These are phyloP conservation scores for Eucalyptus lansdowneana DNA, from an alignment of 345 rosid genomes.

Conservation along the genomic window DNA sequence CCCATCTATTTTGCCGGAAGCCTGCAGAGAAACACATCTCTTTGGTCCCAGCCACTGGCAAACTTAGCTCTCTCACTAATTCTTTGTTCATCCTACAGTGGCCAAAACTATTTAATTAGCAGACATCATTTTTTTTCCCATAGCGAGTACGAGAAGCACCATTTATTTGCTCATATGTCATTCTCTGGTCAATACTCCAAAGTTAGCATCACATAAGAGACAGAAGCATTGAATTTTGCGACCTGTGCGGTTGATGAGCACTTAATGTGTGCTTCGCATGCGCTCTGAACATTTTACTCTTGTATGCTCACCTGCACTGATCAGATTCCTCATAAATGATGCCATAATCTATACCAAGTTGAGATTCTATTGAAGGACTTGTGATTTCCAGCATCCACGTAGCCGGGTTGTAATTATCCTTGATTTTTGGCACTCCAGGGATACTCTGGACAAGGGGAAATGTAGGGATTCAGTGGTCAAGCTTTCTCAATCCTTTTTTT, in stretches of 20 bases:
- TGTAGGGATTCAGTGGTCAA: not conserved
- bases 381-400: constrained; percentile 68
- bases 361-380: constrained; percentile 22
- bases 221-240: not conserved
- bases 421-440: constrained; percentile 36
- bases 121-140: not conserved
- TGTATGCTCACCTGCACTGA: not conserved
- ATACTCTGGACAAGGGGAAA: constrained; percentile 14
- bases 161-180: not conserved
- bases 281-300: not conserved
- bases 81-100: not conserved
- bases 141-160: not conserved
- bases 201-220: not conserved
- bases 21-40: constrained; percentile 10
- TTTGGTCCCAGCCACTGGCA: constrained; percentile 7
- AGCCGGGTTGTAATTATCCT: constrained; percentile 44
- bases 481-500: not conserved
- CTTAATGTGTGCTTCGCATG: not conserved
- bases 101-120: not conserved
- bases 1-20: constrained; percentile 24
- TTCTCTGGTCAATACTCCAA: not conserved
- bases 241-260: not conserved
- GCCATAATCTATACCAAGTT: constrained; percentile 14
- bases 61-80: constrained; percentile 4
- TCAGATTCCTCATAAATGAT: constrained; percentile 11